Percentiles rank a stretch among this genome's conserved stretches.
These are phyloP conservation scores for Rhodotorula toruloides DNA, from an alignment of 768 basidiomycete genomes.

Conservation along the genomic window DNA sequence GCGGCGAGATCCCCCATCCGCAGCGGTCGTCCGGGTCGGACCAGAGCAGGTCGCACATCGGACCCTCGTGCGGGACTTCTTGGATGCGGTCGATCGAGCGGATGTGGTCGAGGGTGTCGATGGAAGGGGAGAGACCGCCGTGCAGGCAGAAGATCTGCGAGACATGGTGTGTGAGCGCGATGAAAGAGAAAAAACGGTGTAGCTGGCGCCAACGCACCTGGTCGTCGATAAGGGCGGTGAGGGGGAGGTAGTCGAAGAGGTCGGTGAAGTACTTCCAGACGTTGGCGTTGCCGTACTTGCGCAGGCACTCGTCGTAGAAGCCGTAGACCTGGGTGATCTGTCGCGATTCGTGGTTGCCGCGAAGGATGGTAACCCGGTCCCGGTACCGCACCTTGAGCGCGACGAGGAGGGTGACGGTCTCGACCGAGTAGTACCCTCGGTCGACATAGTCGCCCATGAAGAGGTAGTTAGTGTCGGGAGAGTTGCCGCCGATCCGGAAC, in stretches of 20 bases:
- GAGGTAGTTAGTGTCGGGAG: constrained; percentile 97
- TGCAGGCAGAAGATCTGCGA: constrained; percentile 94
- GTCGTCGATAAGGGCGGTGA: constrained; percentile 96
- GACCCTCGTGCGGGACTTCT: constrained; percentile 98
- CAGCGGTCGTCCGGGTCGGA: constrained; percentile 99
- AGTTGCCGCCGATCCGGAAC: constrained; percentile 96
- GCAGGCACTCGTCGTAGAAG: constrained; percentile 98
- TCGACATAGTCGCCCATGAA: constrained; percentile 99
- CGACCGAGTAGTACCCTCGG: constrained; percentile 96
- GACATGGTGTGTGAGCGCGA: constrained; percentile 6
- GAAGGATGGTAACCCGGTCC: constrained; percentile 93
- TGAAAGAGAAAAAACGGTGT: not conserved
- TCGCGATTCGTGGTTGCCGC: constrained; percentile 97
- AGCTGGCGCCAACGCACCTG: no score
- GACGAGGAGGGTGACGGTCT: constrained; percentile 94
- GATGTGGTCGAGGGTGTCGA: constrained; percentile 99
- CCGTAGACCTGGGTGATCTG: constrained; percentile 99
- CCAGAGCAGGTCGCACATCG: constrained; percentile 99
- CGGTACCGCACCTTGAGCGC: constrained; percentile 96
- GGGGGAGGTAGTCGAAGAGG: constrained; percentile 92
- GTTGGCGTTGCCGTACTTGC: constrained; percentile 99
- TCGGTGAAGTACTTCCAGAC: constrained; percentile 99
- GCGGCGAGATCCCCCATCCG: constrained; percentile 98
- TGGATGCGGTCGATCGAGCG: constrained; percentile 98
- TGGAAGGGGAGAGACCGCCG: constrained; percentile 94